Evolutionary conservation across 306 rosid species (phyloP).

Genomic region (Castanea mollissima): DNA sequence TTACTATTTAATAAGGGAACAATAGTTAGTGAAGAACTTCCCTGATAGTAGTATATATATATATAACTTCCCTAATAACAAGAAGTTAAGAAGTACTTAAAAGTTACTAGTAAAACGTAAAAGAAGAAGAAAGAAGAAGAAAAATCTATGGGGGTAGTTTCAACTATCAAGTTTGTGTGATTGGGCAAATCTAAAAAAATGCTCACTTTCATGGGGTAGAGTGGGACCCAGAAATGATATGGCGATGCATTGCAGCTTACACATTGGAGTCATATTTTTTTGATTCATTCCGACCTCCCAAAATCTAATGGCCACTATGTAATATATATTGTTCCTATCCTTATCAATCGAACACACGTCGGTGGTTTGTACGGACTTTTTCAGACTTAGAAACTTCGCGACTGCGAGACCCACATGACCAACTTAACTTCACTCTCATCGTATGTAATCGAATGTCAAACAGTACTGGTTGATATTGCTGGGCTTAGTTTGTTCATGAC

Average conservation of each 20-base stretch:
- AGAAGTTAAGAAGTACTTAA: too few relatives aligned
- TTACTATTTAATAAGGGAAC: too few relatives aligned
- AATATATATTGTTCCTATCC: background rate
- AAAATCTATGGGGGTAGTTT: background rate
- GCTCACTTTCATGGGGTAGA: constrained; percentile 16
- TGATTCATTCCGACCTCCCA: background rate
- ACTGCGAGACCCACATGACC: background rate
- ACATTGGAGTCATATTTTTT: background rate
- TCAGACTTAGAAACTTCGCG: constrained; percentile 27
- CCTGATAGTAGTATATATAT: too few relatives aligned
- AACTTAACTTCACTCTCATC: background rate
- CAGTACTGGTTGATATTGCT: background rate
- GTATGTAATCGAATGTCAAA: background rate
- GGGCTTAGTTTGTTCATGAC: background rate
- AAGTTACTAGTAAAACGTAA: too few relatives aligned
- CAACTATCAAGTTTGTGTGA: too few relatives aligned
- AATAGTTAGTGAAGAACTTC: too few relatives aligned
- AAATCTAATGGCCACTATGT: constrained; percentile 2
- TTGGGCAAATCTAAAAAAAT: too few relatives aligned
- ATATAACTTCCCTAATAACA: too few relatives aligned
- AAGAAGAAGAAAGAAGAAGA: background rate
- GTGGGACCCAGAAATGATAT: constrained; percentile 25
- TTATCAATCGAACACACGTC: constrained; percentile 16
- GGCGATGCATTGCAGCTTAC: constrained; percentile 39
- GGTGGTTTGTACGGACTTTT: constrained; percentile 1